phyloP scores from a whole-genome alignment of 208 protist genomes.

The Leptomonas seymouri region DNA sequence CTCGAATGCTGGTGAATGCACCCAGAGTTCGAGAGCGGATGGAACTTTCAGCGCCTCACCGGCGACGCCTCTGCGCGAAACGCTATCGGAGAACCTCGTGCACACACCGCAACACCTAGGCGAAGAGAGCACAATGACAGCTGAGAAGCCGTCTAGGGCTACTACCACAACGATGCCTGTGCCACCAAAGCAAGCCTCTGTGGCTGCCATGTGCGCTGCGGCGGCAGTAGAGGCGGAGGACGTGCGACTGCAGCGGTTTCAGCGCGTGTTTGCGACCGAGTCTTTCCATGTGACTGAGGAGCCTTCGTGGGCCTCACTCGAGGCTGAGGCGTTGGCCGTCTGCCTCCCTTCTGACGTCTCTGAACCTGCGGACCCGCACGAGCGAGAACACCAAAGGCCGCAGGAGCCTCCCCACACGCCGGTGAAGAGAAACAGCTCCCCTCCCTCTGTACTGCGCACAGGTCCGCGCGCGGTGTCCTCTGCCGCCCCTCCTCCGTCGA shows the following conservation, averaged over 20 bases:
- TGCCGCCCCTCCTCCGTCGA: not conserved
- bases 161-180: not conserved
- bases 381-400: not conserved
- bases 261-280: conserved; percentile 19
- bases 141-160: not conserved
- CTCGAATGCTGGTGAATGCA: not conserved
- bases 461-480: not conserved
- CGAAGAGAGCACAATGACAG: not conserved
- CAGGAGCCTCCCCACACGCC: conserved; percentile 5
- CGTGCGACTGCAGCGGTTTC: conserved; percentile 15
- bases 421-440: conserved; percentile 1
- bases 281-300: not conserved
- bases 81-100: not conserved
- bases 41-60: not conserved
- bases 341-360: not conserved
- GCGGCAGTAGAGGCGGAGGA: conserved; percentile 20
- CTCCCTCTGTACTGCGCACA: conserved; percentile 23
- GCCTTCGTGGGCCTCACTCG: conserved; percentile 6
- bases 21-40: not conserved
- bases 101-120: not conserved
- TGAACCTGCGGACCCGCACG: not conserved
- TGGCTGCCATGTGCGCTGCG: conserved; percentile 17
- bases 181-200: not conserved
- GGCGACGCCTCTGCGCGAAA: not conserved
- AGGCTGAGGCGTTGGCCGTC: not conserved